These are phyloP conservation scores for Calocera viscosa DNA, from an alignment of 768 basidiomycete genomes.

Conservation along the genomic window DNA sequence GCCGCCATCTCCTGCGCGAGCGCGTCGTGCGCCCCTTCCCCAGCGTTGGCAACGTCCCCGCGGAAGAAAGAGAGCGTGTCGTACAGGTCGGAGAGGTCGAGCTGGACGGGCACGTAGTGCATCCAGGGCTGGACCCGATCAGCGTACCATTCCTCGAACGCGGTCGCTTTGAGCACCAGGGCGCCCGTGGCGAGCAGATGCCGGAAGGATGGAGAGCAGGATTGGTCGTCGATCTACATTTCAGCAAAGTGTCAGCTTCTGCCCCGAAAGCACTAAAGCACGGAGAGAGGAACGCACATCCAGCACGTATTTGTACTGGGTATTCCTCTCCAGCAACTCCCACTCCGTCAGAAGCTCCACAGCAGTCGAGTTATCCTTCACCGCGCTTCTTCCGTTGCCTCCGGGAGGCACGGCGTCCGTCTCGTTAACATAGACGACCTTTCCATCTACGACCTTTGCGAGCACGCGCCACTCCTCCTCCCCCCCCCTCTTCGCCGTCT, in stretches of 20 bases:
- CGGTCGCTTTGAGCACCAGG: conserved; percentile 54
- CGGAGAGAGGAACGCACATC: conserved; percentile 25
- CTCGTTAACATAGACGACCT: conserved; percentile 4
- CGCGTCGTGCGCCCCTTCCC: conserved; percentile 45
- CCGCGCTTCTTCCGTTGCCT: not conserved
- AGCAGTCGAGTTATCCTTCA: conserved; percentile 19
- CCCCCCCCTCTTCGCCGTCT: not conserved
- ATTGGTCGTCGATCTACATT: conserved; percentile 24
- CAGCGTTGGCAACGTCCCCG: conserved; percentile 38
- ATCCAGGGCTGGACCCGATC: conserved; percentile 55
- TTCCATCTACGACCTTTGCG: not conserved
- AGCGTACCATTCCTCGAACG: conserved; percentile 60
- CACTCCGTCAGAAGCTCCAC: conserved; percentile 12
- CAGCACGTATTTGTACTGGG: conserved; percentile 45
- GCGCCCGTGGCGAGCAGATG: conserved; percentile 50
- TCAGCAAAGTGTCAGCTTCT: not conserved
- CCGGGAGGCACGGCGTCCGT: not conserved
- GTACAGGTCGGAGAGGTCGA: conserved; percentile 55
- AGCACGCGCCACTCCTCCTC: not conserved
- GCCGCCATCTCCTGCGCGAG: conserved; percentile 45
- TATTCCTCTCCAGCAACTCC: conserved; percentile 33
- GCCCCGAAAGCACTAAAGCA: conserved; percentile 1
- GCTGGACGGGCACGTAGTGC: conserved; percentile 56
- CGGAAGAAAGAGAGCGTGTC: conserved; percentile 64
- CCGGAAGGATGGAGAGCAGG: conserved; percentile 59